phyloP scores from a whole-genome alignment of 129 eudicot species.

The Escallonia rubra region DNA sequence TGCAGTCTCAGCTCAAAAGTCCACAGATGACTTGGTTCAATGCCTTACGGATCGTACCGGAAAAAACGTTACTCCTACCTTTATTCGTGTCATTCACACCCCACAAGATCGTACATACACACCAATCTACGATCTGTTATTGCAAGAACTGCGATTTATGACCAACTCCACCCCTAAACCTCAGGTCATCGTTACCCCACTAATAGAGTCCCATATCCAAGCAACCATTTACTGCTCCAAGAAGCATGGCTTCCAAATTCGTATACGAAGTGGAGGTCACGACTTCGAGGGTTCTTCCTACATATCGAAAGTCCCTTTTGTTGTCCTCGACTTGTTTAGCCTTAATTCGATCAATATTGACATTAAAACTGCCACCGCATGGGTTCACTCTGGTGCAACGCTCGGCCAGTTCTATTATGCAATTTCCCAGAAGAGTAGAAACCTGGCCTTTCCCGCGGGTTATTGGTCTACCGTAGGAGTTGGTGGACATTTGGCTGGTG shows the following conservation, averaged over 20 bases:
- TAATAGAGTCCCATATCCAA: constrained; percentile 48
- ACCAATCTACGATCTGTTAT: constrained; percentile 46
- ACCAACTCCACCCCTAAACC: constrained; percentile 45
- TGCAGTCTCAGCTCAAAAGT: no score
- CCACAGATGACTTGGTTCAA: no score
- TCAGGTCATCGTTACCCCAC: constrained; percentile 47
- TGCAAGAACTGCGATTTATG: constrained; percentile 60
- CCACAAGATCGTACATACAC: no score
- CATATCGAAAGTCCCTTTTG: constrained; percentile 34
- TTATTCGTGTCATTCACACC: constrained; percentile 41
- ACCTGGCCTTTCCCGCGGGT: constrained; percentile 59
- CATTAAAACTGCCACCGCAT: constrained; percentile 37
- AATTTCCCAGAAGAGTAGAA: constrained; percentile 58
- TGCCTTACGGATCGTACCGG: no score
- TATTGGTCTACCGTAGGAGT: constrained; percentile 69
- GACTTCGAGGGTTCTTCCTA: constrained; percentile 63
- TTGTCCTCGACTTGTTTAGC: constrained; percentile 52
- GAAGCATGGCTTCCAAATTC: constrained; percentile 36
- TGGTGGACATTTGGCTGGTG: constrained; percentile 85
- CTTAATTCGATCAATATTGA: constrained; percentile 49
- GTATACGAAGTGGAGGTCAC: constrained; percentile 64
- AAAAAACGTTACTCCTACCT: no score
- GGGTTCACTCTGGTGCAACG: constrained; percentile 67
- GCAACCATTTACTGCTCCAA: constrained; percentile 50
- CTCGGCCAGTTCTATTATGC: constrained; percentile 52